phyloP scores from a whole-genome alignment of 106 monocot species.

The Narthecium ossifragum region DNA sequence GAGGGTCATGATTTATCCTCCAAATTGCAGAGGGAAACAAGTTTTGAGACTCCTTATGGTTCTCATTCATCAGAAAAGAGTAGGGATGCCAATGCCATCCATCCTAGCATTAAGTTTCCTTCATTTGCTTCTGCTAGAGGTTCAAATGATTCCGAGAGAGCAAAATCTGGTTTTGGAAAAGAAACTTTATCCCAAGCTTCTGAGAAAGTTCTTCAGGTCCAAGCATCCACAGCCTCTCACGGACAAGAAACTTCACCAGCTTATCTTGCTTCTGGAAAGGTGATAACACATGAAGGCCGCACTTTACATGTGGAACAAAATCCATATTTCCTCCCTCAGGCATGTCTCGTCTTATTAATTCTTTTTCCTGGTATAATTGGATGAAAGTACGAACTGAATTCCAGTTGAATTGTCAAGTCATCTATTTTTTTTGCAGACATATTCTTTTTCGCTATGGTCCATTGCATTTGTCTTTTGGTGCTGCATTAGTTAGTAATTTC shows the following conservation, averaged over 20 bases:
- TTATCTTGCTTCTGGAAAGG: slow-evolving; percentile 16
- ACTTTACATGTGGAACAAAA: slow-evolving; percentile 9
- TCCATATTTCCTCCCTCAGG: slow-evolving; percentile 12
- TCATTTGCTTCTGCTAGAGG: slow-evolving; percentile 24
- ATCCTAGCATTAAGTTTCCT: slow-evolving; percentile 14
- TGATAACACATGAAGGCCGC: slow-evolving; percentile 8
- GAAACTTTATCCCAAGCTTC: slow-evolving; percentile 19
- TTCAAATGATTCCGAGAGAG: slow-evolving; percentile 14
- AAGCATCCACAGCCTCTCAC: slow-evolving; percentile 22
- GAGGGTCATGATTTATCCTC: slow-evolving; percentile 21
- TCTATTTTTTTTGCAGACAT: too few relatives aligned
- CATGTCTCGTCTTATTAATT: background rate
- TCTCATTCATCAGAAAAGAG: slow-evolving; percentile 49
- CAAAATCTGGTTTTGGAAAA: slow-evolving; percentile 11
- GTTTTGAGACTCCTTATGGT: slow-evolving; percentile 25
- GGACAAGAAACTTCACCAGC: slow-evolving; percentile 9
- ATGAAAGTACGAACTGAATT: too few relatives aligned
- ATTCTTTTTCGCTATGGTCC: too few relatives aligned
- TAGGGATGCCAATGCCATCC: slow-evolving; percentile 24
- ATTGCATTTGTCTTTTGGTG: too few relatives aligned
- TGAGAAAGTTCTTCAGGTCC: slow-evolving; percentile 27
- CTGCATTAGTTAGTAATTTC: too few relatives aligned
- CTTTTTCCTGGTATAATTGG: slow-evolving; percentile 3
- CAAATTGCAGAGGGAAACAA: slow-evolving; percentile 29
- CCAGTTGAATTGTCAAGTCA: too few relatives aligned